Evolutionary conservation across 75 land plant genomes (phyloP).

Genomic region (Picea sitchensis): DNA sequence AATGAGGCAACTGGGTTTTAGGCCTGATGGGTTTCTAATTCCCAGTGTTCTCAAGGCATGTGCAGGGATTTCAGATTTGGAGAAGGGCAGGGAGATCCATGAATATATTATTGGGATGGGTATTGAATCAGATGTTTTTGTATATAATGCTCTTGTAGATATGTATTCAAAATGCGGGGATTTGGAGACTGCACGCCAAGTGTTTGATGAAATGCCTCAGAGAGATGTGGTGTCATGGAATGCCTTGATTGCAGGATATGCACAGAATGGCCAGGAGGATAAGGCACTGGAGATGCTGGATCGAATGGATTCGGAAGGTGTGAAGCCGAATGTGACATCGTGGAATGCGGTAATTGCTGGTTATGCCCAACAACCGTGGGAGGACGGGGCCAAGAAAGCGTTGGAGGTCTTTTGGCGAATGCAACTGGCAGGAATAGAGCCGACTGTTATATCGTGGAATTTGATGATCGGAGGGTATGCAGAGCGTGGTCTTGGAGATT

Average conservation of each 20-base stretch:
- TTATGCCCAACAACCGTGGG: constrained; percentile 22
- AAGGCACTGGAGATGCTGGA: constrained; percentile 36
- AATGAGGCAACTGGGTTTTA: constrained; percentile 15
- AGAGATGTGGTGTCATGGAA: constrained; percentile 38
- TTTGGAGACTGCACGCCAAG: constrained; percentile 23
- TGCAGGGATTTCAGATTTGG: constrained; percentile 13
- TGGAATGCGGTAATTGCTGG: constrained; percentile 35
- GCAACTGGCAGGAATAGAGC: too few relatives aligned
- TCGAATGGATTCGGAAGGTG: constrained; percentile 27
- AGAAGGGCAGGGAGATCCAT: constrained; percentile 13
- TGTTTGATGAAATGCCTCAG: constrained; percentile 20
- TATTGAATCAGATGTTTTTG: not conserved
- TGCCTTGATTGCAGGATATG: constrained; percentile 49
- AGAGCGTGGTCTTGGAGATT: constrained; percentile 10
- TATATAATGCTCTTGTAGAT: constrained; percentile 18
- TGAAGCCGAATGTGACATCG: constrained; percentile 37
- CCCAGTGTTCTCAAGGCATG: constrained; percentile 24
- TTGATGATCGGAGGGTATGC: constrained; percentile 39
- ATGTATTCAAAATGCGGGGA: constrained; percentile 59
- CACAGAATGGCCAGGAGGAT: constrained; percentile 47
- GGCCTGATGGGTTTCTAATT: constrained; percentile 13
- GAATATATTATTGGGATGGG: not conserved
- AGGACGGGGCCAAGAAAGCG: constrained; percentile 36
- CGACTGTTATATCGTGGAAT: constrained; percentile 24
- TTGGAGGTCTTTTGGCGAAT: too few relatives aligned